Percentiles rank a stretch among this genome's conserved stretches.
phyloP scores from a whole-genome alignment of 2,329 filamentous ascomycete species.

The Diaporthe humulicola region DNA sequence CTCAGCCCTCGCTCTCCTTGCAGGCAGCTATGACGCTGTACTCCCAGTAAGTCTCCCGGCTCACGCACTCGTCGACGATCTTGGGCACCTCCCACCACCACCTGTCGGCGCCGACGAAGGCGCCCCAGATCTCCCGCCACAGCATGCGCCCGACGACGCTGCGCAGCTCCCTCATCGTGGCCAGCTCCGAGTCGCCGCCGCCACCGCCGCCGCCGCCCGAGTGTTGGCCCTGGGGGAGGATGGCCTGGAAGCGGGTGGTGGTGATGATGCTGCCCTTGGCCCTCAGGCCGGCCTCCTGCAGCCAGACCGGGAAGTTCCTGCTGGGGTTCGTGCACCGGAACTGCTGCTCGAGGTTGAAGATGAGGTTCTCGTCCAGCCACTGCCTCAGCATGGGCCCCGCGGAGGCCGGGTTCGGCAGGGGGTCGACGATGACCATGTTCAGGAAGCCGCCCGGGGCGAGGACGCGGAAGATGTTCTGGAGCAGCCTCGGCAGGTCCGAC shows the following conservation, averaged over 20 bases:
- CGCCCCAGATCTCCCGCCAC: constrained; percentile 73
- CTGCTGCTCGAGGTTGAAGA: constrained; percentile 69
- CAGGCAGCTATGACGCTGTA: constrained; percentile 69
- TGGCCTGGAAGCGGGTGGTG: constrained; percentile 63
- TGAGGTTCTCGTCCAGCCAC: constrained; percentile 74
- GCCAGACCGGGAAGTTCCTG: constrained; percentile 69
- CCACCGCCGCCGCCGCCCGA: constrained; percentile 41
- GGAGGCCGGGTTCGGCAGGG: constrained; percentile 67
- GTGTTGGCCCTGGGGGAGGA: constrained; percentile 43
- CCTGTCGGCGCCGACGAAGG: constrained; percentile 59
- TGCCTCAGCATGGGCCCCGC: constrained; percentile 68
- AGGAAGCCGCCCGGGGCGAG: constrained; percentile 68
- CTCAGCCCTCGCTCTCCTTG: constrained; percentile 52
- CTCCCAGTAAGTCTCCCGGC: constrained; percentile 69
- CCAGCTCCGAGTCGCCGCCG: constrained; percentile 40
- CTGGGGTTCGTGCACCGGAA: constrained; percentile 73
- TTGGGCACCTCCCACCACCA: constrained; percentile 75
- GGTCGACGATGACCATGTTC: constrained; percentile 73
- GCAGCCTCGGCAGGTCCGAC: constrained; percentile 66
- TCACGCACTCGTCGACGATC: constrained; percentile 67
- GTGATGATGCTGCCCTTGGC: constrained; percentile 61
- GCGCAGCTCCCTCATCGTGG: constrained; percentile 52
- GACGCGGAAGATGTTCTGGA: constrained; percentile 68
- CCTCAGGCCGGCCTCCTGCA: constrained; percentile 67
- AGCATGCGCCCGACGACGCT: constrained; percentile 68